These are phyloP conservation scores for Epichloe bromicola DNA, from an alignment of 2,329 filamentous ascomycete genomes.

Conservation along the genomic window DNA sequence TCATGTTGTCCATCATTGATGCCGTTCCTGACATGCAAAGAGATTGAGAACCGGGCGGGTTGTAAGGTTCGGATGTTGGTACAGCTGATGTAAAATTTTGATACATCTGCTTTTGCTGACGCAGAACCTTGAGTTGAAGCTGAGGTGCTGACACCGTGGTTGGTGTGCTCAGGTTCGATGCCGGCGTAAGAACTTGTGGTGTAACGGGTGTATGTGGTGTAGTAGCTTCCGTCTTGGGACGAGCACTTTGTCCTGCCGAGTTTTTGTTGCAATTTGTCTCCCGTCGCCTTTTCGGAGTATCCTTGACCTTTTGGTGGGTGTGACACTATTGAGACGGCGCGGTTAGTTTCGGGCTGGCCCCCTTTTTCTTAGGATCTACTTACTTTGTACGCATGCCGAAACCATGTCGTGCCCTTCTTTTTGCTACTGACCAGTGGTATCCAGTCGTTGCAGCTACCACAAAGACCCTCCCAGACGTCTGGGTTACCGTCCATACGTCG, in stretches of 20 bases:
- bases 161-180: slow-evolving; percentile 8
- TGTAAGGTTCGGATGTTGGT: neutral
- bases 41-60: neutral
- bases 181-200: slow-evolving; percentile 12
- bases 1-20: slow-evolving; percentile 3
- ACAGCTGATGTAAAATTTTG: neutral
- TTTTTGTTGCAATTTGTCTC: slow-evolving; percentile 36
- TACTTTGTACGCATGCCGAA: slow-evolving; percentile 79
- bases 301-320: slow-evolving; percentile 58
- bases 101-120: slow-evolving; percentile 3
- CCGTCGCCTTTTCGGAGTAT: slow-evolving; percentile 53
- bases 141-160: slow-evolving; percentile 3
- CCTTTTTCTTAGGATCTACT: slow-evolving; percentile 12
- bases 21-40: neutral
- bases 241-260: slow-evolving; percentile 29
- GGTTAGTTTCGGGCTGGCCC: neutral
- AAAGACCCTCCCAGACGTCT: slow-evolving; percentile 71
- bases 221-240: slow-evolving; percentile 32
- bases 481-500: slow-evolving; percentile 68
- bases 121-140: slow-evolving; percentile 3
- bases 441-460: slow-evolving; percentile 69
- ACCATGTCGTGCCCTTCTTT: slow-evolving; percentile 90
- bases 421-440: slow-evolving; percentile 72
- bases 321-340: slow-evolving; percentile 40
- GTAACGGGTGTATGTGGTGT: slow-evolving; percentile 20